Conservation (phyloP, 768 basidiomycete species). For the Hypsizygus marmoreus region DNA sequence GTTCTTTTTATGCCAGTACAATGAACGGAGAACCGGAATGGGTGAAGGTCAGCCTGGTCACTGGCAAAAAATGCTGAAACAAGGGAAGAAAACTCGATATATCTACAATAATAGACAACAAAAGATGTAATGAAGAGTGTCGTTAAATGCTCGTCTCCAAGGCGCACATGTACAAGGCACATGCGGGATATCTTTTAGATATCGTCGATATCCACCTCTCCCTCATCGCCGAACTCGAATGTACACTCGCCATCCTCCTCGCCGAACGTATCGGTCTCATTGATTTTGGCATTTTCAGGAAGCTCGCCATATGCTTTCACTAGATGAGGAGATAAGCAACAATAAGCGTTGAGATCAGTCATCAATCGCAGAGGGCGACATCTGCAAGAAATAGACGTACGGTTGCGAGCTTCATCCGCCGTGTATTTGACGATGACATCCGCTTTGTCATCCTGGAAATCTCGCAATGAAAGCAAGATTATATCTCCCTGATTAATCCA, state of each 20-base stretch:
- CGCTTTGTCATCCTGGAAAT: slow-evolving; percentile 99
- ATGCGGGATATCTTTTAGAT: slow-evolving; percentile 70
- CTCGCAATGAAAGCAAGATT: slow-evolving; percentile 89
- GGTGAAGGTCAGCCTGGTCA: no score
- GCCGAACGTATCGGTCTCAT: slow-evolving; percentile 93
- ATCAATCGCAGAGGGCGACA: not conserved
- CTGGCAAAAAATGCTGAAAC: no score
- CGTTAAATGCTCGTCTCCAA: slow-evolving; percentile 11
- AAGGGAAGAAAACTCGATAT: slow-evolving; percentile 5
- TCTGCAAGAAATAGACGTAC: slow-evolving; percentile 41
- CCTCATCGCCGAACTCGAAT: slow-evolving; percentile 90
- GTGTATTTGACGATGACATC: slow-evolving; percentile 99
- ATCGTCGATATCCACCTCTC: slow-evolving; percentile 88
- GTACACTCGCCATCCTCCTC: slow-evolving; percentile 89
- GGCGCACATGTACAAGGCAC: slow-evolving; percentile 5
- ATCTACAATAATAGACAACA: slow-evolving; percentile 15
- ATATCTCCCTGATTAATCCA: slow-evolving; percentile 99
- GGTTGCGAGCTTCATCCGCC: slow-evolving; percentile 87
- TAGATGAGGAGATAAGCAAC: slow-evolving; percentile 35
- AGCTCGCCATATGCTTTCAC: slow-evolving; percentile 98
- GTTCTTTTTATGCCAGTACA: no score
- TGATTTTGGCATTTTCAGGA: slow-evolving; percentile 94
- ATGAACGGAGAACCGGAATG: no score
- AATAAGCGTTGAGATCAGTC: slow-evolving; percentile 10
- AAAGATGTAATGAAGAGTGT: slow-evolving; percentile 9